Evolutionary conservation across 129 eudicot species (phyloP).

Genomic region (Apium graveolens): DNA sequence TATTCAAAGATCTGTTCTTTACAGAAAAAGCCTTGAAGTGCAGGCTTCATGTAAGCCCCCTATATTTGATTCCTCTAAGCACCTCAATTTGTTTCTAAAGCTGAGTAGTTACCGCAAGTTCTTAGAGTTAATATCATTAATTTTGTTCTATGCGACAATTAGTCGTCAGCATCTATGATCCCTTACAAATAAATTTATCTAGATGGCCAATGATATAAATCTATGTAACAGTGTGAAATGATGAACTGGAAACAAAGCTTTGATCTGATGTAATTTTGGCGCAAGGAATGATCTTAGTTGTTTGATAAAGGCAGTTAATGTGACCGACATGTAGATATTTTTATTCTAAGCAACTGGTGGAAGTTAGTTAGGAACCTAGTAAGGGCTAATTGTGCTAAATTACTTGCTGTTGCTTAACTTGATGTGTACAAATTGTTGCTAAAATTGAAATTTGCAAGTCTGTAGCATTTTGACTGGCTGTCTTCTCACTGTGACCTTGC

Average conservation of each 20-base stretch:
- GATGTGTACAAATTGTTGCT: background rate
- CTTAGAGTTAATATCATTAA: background rate
- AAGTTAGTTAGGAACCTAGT: background rate
- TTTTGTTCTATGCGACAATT: background rate
- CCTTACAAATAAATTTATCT: background rate
- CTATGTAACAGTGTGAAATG: background rate
- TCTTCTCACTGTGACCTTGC: constrained; percentile 14
- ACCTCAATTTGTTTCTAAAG: background rate
- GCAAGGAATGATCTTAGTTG: background rate
- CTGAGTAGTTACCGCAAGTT: background rate
- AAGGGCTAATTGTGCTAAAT: background rate
- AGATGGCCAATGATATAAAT: background rate
- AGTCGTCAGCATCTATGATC: background rate
- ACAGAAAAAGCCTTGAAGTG: constrained; percentile 26
- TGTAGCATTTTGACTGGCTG: background rate
- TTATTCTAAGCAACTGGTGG: background rate
- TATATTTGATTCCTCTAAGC: background rate
- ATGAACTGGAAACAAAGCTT: background rate
- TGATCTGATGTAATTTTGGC: background rate
- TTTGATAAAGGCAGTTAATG: background rate
- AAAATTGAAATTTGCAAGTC: too few species aligned
- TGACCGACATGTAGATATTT: background rate
- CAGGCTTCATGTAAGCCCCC: constrained; percentile 61
- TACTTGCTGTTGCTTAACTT: background rate
- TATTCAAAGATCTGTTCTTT: constrained; percentile 17